Conservation (phyloP, 73 alveolate species). For the Blepharisma japonicum region DNA sequence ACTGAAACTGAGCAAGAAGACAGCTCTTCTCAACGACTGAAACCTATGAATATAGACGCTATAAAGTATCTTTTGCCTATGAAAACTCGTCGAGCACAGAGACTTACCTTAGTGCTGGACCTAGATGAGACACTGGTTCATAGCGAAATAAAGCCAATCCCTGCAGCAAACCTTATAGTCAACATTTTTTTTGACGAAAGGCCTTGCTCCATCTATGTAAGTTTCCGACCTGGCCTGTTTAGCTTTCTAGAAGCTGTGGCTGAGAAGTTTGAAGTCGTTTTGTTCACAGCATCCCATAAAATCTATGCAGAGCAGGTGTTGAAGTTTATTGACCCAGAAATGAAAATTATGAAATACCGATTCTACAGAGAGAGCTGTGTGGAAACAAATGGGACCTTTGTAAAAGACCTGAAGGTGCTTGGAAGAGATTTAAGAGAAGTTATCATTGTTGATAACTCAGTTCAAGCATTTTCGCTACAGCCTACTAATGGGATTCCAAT, state of each 20-base stretch:
- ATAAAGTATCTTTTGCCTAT: constrained; percentile 17
- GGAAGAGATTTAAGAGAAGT: constrained; percentile 51
- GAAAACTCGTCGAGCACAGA: constrained; percentile 28
- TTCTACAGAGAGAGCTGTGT: constrained; percentile 62
- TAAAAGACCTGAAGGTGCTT: constrained; percentile 65
- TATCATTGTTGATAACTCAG: constrained; percentile 62
- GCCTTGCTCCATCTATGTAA: constrained; percentile 62
- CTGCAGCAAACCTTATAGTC: constrained; percentile 6
- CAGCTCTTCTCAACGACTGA: neutral
- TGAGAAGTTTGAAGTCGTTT: constrained; percentile 57
- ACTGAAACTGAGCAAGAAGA: constrained; percentile 25
- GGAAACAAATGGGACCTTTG: constrained; percentile 57
- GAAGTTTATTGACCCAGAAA: constrained; percentile 65
- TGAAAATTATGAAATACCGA: constrained; percentile 50
- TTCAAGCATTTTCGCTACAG: constrained; percentile 53
- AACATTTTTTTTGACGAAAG: constrained; percentile 14
- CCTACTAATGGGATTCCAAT: constrained; percentile 66
- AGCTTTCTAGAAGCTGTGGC: constrained; percentile 66
- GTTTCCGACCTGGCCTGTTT: constrained; percentile 90
- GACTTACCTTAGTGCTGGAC: constrained; percentile 55
- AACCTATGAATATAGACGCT: neutral
- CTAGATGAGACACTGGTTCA: constrained; percentile 71
- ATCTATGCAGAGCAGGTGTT: constrained; percentile 62
- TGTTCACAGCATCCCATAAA: constrained; percentile 66
- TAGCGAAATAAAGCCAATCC: constrained; percentile 26